These are phyloP conservation scores for Helminthosporium solani DNA, from an alignment of 2,329 filamentous ascomycete genomes.

Conservation along the genomic window DNA sequence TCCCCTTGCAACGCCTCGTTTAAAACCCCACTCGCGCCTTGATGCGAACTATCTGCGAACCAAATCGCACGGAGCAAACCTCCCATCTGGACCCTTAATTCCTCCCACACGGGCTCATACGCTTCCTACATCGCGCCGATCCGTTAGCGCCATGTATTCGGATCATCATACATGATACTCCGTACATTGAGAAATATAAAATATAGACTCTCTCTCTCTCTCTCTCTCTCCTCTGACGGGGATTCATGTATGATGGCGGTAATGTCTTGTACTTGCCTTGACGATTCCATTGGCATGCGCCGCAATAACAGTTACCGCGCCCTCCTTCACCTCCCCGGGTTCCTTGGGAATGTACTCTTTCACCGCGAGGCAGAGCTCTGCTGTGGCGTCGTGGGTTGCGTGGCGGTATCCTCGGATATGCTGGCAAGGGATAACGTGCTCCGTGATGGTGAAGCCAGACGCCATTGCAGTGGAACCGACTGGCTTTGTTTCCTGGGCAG, in stretches of 20 bases:
- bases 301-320: slow-evolving; percentile 19
- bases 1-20: background rate
- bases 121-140: background rate
- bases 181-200: no score
- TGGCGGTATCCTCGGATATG: slow-evolving; percentile 21
- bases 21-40: slow-evolving; percentile 12
- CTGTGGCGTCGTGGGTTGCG: slow-evolving; percentile 11
- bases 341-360: slow-evolving; percentile 17
- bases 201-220: no score
- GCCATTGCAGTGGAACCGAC: no score
- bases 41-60: slow-evolving; percentile 19
- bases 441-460: slow-evolving; percentile 15
- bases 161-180: background rate
- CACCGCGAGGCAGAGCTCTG: slow-evolving; percentile 16
- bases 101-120: slow-evolving; percentile 22
- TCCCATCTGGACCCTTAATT: slow-evolving; percentile 9
- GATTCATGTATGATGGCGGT: no score
- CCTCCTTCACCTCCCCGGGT: background rate
- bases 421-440: slow-evolving; percentile 18
- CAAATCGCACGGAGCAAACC: slow-evolving; percentile 15
- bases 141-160: background rate
- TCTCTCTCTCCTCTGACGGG: slow-evolving; percentile 12
- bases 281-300: slow-evolving; percentile 21
- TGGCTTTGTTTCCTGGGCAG: no score
- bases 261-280: slow-evolving; percentile 19